Percentiles rank a stretch among this genome's conserved stretches.
These are phyloP conservation scores for Discostella stelligeroides DNA, from an alignment of 108 stramenopile genomes.

Conservation along the genomic window DNA sequence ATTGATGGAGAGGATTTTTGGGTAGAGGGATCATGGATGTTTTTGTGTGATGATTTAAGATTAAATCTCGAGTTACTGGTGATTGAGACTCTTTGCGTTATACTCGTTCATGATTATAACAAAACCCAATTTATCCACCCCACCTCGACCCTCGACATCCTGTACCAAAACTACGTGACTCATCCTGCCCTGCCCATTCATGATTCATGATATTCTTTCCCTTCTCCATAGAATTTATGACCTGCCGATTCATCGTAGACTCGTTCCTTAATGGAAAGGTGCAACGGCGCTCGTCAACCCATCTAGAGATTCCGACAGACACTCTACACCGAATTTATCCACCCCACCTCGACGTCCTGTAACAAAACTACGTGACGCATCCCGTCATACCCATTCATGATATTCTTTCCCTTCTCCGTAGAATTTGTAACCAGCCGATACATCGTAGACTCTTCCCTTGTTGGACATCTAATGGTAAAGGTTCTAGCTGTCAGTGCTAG, in stretches of 20 bases:
- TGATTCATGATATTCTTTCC: slow-evolving; percentile 62
- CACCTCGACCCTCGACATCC: slow-evolving; percentile 69
- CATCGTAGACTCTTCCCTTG: slow-evolving; percentile 81
- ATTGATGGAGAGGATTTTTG: slow-evolving; percentile 32
- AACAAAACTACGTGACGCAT: slow-evolving; percentile 71
- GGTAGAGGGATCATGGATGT: no score
- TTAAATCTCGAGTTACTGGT: no score
- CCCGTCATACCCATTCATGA: slow-evolving; percentile 73
- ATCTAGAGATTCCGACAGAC: slow-evolving; percentile 47
- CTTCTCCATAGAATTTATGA: slow-evolving; percentile 46
- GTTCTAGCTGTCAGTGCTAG: no score
- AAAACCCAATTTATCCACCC: slow-evolving; percentile 52
- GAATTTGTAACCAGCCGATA: slow-evolving; percentile 63
- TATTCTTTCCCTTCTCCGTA: slow-evolving; percentile 68
- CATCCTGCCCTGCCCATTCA: slow-evolving; percentile 76
- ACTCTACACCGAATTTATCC: slow-evolving; percentile 51
- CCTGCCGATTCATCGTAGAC: slow-evolving; percentile 71
- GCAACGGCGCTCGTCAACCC: no score
- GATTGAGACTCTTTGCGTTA: no score
- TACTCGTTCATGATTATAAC: no score
- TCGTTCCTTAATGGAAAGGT: slow-evolving; percentile 68
- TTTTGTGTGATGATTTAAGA: no score
- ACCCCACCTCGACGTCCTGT: slow-evolving; percentile 65
- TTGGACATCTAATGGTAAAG: slow-evolving; percentile 69
- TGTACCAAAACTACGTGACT: slow-evolving; percentile 67